A percentile compares a stretch with the other conserved stretches of the same genome.
Evolutionary conservation across 2,329 filamentous ascomycete species (phyloP).

Genomic region (Allantophomopsis lycopodina): DNA sequence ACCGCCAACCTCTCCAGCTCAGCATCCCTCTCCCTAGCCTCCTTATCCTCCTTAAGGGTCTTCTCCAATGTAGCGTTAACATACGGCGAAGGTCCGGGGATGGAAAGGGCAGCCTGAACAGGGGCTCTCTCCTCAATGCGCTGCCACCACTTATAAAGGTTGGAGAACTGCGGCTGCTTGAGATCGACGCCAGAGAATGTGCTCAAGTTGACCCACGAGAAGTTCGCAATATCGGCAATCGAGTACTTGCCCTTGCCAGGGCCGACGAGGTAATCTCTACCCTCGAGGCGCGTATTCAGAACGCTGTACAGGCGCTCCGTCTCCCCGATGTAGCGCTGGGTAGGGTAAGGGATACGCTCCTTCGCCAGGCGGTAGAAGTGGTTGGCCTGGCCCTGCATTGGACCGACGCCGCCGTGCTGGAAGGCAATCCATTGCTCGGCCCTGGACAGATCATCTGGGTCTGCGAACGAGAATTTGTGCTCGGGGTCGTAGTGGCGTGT

Average conservation of each 20-base stretch:
- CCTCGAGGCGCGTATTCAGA: constrained; percentile 48
- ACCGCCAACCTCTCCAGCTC: constrained; percentile 9
- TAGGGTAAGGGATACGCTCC: constrained; percentile 55
- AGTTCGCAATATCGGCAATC: constrained; percentile 59
- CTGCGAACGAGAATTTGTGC: constrained; percentile 49
- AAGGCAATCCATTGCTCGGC: constrained; percentile 51
- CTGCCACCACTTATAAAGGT: constrained; percentile 53
- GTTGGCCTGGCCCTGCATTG: constrained; percentile 62
- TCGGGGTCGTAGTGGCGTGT: constrained; percentile 59
- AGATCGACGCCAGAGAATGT: constrained; percentile 50
- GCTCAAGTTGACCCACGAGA: constrained; percentile 52
- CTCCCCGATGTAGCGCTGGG: constrained; percentile 66
- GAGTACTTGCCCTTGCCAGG: constrained; percentile 38
- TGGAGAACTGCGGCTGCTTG: constrained; percentile 39
- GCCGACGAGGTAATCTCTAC: constrained; percentile 39
- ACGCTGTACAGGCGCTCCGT: constrained; percentile 61
- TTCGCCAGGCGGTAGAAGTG: constrained; percentile 58
- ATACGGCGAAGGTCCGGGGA: constrained; percentile 33
- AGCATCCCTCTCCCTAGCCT: constrained; percentile 30
- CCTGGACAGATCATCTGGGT: constrained; percentile 26
- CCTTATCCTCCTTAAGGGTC: constrained; percentile 29
- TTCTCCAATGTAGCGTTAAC: constrained; percentile 26
- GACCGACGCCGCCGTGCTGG: constrained; percentile 64
- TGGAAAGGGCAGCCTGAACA: constrained; percentile 47
- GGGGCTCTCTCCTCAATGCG: constrained; percentile 42